Base-by-base conservation (phyloP, 495 filamentous ascomycete species). In the Penicillium egyptiacum region DNA sequence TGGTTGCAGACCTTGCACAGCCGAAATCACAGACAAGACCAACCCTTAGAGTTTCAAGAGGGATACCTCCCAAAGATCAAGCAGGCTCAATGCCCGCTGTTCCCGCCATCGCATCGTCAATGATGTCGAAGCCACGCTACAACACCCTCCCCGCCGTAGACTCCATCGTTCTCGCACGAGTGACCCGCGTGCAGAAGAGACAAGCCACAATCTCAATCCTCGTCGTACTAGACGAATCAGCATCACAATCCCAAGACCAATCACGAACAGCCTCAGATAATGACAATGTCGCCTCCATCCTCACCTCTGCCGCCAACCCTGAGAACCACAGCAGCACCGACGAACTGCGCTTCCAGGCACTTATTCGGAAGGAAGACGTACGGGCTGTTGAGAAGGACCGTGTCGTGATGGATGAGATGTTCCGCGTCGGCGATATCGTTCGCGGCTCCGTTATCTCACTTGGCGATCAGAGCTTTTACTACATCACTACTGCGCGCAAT, bases 351-450 rank as follows among this genome's bases (percentile, higher is more conserved):
- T 83, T 77, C 69, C 75, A 73, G 44, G 79, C 71, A 7, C 64
- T 78, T 14, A 80, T 86, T 43, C 80, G 93, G 9, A 84, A 85
- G 58, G 93, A 98, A 73, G 94, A 98, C 65, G 89, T 98, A 12
- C 79, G 94, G 50, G 91, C 90, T 17, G 96, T 93, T 39, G 94
- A 98, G 81, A 96, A 96, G 75, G 94, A 98, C 57, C 88, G 85
- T 53, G 91, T 98, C 22, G 89, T 89, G 67, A 87, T 96, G 59
- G 86, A 87, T 62, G 91, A 96, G 66, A 90, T 88, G 72, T 98
- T 97, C 70, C 80, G 93, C 56, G 90, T 93, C 12, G 94, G 94
- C 0, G 94, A 98, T 80, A 86, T 98, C 57, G 90, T 98, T 39
- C 79, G 92, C 53, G 94, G 90, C 12, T 82, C 88, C 23, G 92